Conservation (phyloP, 1,284 basidiomycete genomes). For the Bjerkandera adusta region DNA sequence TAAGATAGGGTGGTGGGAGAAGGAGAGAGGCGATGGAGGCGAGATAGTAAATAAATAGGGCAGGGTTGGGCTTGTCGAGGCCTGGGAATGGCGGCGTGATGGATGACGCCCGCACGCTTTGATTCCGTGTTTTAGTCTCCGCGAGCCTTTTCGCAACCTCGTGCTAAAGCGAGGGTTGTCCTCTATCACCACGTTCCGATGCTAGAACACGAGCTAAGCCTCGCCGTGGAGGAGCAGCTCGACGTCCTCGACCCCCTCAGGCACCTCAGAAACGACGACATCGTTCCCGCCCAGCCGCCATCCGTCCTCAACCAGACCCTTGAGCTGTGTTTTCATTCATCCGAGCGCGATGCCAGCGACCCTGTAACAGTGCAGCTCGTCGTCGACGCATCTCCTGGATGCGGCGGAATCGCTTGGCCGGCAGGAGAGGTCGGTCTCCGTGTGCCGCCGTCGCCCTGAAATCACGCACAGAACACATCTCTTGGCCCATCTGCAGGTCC, state of each 20-base stretch:
- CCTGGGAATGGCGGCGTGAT: constrained; percentile 10
- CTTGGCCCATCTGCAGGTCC: constrained; percentile 48
- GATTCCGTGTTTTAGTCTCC: constrained; percentile 3
- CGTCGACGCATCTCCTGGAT: constrained; percentile 82
- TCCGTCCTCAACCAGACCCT: constrained; percentile 50
- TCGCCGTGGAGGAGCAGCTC: constrained; percentile 52
- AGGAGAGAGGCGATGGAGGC: constrained; percentile 11
- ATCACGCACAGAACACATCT: constrained; percentile 5
- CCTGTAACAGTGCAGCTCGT: constrained; percentile 47
- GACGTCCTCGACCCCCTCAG: constrained; percentile 61
- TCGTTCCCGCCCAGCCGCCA: constrained; percentile 57
- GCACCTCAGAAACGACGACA: constrained; percentile 50
- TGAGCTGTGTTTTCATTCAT: constrained; percentile 42
- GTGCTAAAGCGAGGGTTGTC: not conserved
- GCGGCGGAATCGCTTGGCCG: constrained; percentile 91
- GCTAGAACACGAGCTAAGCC: constrained; percentile 5
- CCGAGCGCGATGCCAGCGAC: constrained; percentile 11
- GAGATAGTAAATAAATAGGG: constrained; percentile 15
- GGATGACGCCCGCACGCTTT: constrained; percentile 4
- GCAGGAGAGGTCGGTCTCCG: constrained; percentile 74
- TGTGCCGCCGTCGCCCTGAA: constrained; percentile 20
- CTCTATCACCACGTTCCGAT: constrained; percentile 9
- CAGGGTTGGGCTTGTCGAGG: constrained; percentile 4
- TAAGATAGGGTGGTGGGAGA: constrained; percentile 10
- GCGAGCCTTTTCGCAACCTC: not conserved